Base-by-base conservation (phyloP, 768 basidiomycete species). In the Tricholoma matsutake region DNA sequence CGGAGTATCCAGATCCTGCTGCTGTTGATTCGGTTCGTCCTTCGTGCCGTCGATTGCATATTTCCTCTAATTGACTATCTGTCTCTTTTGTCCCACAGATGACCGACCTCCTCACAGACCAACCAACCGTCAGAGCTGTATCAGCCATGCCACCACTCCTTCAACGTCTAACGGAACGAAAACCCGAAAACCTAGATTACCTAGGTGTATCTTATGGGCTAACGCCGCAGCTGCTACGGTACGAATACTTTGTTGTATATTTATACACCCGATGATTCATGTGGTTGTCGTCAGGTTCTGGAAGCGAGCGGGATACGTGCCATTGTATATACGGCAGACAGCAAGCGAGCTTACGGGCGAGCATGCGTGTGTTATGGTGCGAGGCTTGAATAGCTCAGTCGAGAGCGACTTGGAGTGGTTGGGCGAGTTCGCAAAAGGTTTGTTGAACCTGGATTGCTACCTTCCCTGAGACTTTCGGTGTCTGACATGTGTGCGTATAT, bases 161-260 rank as follows among this genome's bases (percentile, higher is more conserved):
- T 1, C 94, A 96, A 68, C 86, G 94, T 3, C 81, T 98, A 4
- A 86, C 91, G 1, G 96, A 98, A 70, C 83, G 91, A 32, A 91
- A 89, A 72, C 96, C 96, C 0, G 95, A 98, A 69, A 79, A 75
- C 31, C 79, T 99, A 22, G 96, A 98, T 73, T 99, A 96, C 69
- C 79, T 99, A 6, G 96, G 97, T 49, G 96, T 98, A 2, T 96
- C 94, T 13, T 99, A 96, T 71, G 97, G 97, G 6, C 78, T 99
- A 54, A 98, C 96, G 0, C 83, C 92, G 5, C 88, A 85, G 64
- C 80, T 98, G 1, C 82, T 98, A 41, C 80, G 89, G 88, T 88
- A 54, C 13, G 76, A 65, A 4, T 31, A 41, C 28, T 32, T 60
- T 58, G 61, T 18, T 13, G 60, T 18, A 20, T 20, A 16, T 37